Conservation (phyloP, 495 filamentous ascomycete species). For the Hypoxylon lienhwacheense region DNA sequence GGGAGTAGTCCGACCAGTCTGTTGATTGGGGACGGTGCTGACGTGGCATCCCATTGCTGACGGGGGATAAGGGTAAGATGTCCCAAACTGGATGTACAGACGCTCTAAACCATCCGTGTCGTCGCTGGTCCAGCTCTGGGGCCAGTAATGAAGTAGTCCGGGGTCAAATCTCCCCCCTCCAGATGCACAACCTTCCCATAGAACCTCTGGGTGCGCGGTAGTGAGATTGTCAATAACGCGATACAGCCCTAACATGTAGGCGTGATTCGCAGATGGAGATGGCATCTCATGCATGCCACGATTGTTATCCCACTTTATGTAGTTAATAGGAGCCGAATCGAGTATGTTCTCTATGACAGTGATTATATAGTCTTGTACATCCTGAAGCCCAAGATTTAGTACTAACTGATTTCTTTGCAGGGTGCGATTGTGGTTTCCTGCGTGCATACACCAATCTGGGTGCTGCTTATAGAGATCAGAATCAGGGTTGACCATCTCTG, state of each 20-base stretch:
- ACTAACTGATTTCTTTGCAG: slow-evolving; percentile 55
- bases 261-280: slow-evolving; percentile 51
- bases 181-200: slow-evolving; percentile 61
- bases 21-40: slow-evolving; percentile 56
- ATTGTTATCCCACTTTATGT: slow-evolving; percentile 65
- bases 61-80: slow-evolving; percentile 56
- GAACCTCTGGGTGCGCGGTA: slow-evolving; percentile 53
- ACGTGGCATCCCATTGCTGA: slow-evolving; percentile 61
- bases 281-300: slow-evolving; percentile 55
- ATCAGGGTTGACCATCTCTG: slow-evolving; percentile 61
- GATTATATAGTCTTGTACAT: slow-evolving; percentile 61
- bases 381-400: slow-evolving; percentile 53
- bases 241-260: slow-evolving; percentile 59
- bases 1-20: slow-evolving; percentile 51
- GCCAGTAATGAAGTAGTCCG: slow-evolving; percentile 58
- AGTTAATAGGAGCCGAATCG: slow-evolving; percentile 51
- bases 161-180: slow-evolving; percentile 60
- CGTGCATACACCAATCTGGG: slow-evolving; percentile 59
- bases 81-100: slow-evolving; percentile 58
- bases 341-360: slow-evolving; percentile 49
- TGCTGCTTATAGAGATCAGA: slow-evolving; percentile 56
- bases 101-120: slow-evolving; percentile 58
- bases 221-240: slow-evolving; percentile 57
- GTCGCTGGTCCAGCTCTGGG: slow-evolving; percentile 61
- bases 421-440: slow-evolving; percentile 54